Conservation (phyloP, 2,329 filamentous ascomycete species). For the Clonostachys rosea region DNA sequence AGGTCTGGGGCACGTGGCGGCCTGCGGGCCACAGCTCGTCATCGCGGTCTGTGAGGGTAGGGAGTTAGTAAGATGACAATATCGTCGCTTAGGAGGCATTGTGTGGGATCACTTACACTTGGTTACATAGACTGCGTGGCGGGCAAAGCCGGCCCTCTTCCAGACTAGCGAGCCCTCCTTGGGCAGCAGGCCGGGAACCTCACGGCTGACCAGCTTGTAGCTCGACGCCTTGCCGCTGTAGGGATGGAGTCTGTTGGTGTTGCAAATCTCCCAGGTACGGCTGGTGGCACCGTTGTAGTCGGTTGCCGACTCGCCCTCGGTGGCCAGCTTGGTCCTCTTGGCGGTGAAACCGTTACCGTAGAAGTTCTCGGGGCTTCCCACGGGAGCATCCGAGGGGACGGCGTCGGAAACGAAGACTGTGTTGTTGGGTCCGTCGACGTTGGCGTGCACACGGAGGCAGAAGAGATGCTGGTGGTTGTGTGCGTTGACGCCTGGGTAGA, state of each 20-base stretch:
- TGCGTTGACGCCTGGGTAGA: constrained; percentile 85
- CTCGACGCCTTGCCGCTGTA: constrained; percentile 79
- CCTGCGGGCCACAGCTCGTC: constrained; percentile 81
- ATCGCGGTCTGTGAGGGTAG: constrained; percentile 56
- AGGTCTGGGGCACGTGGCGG: constrained; percentile 83
- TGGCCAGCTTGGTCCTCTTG: constrained; percentile 75
- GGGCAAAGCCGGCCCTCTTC: constrained; percentile 84
- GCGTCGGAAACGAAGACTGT: constrained; percentile 83
- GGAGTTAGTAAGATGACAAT: neutral
- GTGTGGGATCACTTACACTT: constrained; percentile 57
- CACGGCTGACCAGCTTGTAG: constrained; percentile 87
- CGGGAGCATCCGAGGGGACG: constrained; percentile 62
- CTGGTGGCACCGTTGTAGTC: constrained; percentile 79
- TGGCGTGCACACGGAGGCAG: constrained; percentile 82
- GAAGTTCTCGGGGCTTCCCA: constrained; percentile 76
- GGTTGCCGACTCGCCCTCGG: constrained; percentile 61
- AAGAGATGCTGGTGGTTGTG: constrained; percentile 97
- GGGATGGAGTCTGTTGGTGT: constrained; percentile 78
- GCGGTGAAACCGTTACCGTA: constrained; percentile 91
- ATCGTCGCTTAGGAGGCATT: neutral
- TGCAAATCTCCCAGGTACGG: constrained; percentile 87
- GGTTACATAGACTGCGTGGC: constrained; percentile 85
- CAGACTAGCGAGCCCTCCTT: constrained; percentile 80
- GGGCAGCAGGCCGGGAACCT: constrained; percentile 73
- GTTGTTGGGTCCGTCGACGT: constrained; percentile 81